Evolutionary conservation across 805 yeast genomes (phyloP), one percentile per base, ranked within the genome.

Genomic region (Candida chauliodis): DNA sequence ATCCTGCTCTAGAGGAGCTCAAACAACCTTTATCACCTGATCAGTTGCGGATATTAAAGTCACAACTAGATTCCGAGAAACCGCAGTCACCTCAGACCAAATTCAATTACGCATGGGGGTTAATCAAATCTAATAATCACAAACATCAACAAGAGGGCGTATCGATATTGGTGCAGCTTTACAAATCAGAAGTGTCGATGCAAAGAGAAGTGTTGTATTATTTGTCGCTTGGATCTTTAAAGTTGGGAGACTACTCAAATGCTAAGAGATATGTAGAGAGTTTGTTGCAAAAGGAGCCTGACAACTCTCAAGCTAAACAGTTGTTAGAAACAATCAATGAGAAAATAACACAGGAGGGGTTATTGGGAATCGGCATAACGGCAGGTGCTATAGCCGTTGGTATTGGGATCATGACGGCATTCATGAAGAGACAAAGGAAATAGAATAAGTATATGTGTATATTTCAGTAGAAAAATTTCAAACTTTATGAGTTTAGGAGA

Each of bases 21-120:
- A 52, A 64, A 45, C 61, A 59, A 23, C 82, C 95, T 0, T 70
- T 90, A 16, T 71, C 90, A 0, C 72, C 76, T 4, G 84, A 82
- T 40, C 95, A 91, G 52, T 71, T 93, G 29, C 81, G 78, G 11
- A 75, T 89, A 1, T 73, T 93, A 21, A 81, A 78, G 46, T 75
- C 79, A 49, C 96, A 88, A 52, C 88, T 86, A 28, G 76, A 79
- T 19, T 69, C 82, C 1, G 98, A 93, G 56, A 81, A 84, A 22
- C 95, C 93, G 4, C 68, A 74, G 27, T 73, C 90, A 0, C 73
- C 85, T 0, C 97, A 89, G 58, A 82, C 96, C 2, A 76, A 80
- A 41, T 93, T 93, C 73, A 93, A 95, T 61, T 86, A 85, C 51
- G 95, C 97, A 0, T 93, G 99, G 99, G 99, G 95, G 3, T 68